phyloP scores from a whole-genome alignment of 2,329 filamentous ascomycete species.

The Elsinoe fawcettii region DNA sequence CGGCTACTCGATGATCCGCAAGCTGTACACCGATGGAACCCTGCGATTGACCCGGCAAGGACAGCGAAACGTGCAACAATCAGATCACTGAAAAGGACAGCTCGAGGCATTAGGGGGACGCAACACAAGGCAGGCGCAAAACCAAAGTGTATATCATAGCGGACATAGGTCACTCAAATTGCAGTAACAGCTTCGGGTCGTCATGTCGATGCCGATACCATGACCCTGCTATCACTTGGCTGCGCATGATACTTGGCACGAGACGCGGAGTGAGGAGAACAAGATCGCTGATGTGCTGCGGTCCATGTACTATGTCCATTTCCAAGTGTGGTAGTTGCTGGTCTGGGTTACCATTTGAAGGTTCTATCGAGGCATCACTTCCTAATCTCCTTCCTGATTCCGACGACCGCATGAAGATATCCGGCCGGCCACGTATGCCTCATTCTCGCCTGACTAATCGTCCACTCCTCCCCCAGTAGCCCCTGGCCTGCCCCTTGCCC shows the following conservation, averaged over 20 bases:
- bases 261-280: too few species aligned
- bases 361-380: not conserved
- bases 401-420: conserved; percentile 35
- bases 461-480: conserved; percentile 33
- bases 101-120: not conserved
- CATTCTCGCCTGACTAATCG: conserved; percentile 32
- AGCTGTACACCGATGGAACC: conserved; percentile 83
- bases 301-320: too few species aligned
- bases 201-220: too few species aligned
- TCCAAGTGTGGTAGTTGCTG: not conserved
- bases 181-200: not conserved
- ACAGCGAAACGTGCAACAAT: conserved; percentile 32
- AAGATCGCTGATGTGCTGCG: too few species aligned
- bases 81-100: conserved; percentile 31
- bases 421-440: conserved; percentile 43
- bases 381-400: conserved; percentile 12
- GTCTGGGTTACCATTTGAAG: too few species aligned
- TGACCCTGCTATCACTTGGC: too few species aligned
- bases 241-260: too few species aligned
- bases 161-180: conserved; percentile 2
- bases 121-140: not conserved
- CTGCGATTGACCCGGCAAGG: conserved; percentile 72
- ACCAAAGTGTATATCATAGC: conserved; percentile 12
- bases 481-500: conserved; percentile 29
- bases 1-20: conserved; percentile 70